phyloP scores from a whole-genome alignment of 2,329 filamentous ascomycete species.

The Leptographium flavum region DNA sequence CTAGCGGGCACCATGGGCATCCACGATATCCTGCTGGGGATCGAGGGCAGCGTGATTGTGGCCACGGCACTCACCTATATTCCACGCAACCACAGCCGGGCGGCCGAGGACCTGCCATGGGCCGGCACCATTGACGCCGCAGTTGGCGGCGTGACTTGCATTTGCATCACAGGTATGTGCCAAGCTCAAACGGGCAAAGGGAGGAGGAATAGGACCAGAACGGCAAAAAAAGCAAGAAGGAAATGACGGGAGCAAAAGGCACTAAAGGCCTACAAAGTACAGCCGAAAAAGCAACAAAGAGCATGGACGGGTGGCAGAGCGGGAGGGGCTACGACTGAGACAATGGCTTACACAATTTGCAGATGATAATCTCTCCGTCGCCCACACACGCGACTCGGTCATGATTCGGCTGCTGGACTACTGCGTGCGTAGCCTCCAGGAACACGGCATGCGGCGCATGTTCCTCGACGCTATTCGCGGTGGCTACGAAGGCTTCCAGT shows the following conservation, averaged over 20 bases:
- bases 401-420: constrained; percentile 39
- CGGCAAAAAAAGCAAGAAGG: background rate
- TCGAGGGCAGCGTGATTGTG: constrained; percentile 33
- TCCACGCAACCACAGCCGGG: constrained; percentile 28
- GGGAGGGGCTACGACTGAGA: background rate
- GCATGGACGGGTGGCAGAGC: too few species aligned
- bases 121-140: constrained; percentile 31
- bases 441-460: constrained; percentile 36
- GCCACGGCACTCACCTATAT: constrained; percentile 41
- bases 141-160: constrained; percentile 45
- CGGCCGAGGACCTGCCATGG: constrained; percentile 41
- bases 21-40: constrained; percentile 38
- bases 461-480: constrained; percentile 41
- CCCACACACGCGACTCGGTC: constrained; percentile 31
- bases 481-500: constrained; percentile 33
- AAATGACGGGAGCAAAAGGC: background rate
- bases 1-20: constrained; percentile 32
- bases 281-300: background rate
- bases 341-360: background rate
- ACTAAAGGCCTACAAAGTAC: background rate
- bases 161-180: constrained; percentile 36
- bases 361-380: constrained; percentile 29
- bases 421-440: constrained; percentile 31
- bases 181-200: background rate
- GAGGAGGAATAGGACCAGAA: background rate